Percentiles rank a stretch among this genome's conserved stretches.
Evolutionary conservation across 306 rosid genomes (phyloP).

Genomic region (Urtica urens): DNA sequence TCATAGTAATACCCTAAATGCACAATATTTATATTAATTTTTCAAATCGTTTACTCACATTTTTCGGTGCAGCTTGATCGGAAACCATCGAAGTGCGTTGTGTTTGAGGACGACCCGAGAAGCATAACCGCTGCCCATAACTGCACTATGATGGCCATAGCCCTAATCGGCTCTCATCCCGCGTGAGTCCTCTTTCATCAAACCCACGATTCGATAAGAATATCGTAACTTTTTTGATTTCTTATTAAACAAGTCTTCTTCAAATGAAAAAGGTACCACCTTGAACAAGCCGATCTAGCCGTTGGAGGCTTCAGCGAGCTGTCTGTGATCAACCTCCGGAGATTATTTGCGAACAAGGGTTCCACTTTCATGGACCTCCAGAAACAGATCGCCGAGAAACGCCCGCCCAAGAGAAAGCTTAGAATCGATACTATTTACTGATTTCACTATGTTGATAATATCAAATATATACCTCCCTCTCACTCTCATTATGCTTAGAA

Average conservation of each 20-base stretch:
- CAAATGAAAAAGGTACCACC: slow-evolving; percentile 79
- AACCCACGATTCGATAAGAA: too few relatives aligned
- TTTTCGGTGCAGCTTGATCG: slow-evolving; percentile 64
- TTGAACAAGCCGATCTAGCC: slow-evolving; percentile 97
- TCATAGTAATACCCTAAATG: too few relatives aligned
- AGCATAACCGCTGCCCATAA: slow-evolving; percentile 97
- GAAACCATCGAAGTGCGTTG: slow-evolving; percentile 93
- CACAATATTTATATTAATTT: too few relatives aligned
- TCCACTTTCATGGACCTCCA: slow-evolving; percentile 86
- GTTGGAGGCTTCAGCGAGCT: slow-evolving; percentile 79
- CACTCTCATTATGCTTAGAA: slow-evolving; percentile 30
- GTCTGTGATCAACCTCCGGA: slow-evolving; percentile 86
- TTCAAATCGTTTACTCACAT: neutral
- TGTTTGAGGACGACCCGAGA: slow-evolving; percentile 95
- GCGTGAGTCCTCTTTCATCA: slow-evolving; percentile 40
- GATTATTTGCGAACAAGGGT: slow-evolving; percentile 86
- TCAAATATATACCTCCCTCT: neutral
- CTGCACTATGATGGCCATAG: slow-evolving; percentile 97
- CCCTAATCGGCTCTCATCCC: slow-evolving; percentile 76
- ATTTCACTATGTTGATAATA: slow-evolving; percentile 8
- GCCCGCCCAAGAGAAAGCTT: slow-evolving; percentile 78
- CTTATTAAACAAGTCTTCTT: too few relatives aligned
- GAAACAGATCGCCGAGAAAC: slow-evolving; percentile 62
- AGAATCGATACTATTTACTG: slow-evolving; percentile 74
- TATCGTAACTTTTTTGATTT: too few relatives aligned